Percentiles rank a stretch among this genome's conserved stretches.
Evolutionary conservation across 169 alveolate genomes (phyloP).

Genomic region (Plasmodium blacklocki): DNA sequence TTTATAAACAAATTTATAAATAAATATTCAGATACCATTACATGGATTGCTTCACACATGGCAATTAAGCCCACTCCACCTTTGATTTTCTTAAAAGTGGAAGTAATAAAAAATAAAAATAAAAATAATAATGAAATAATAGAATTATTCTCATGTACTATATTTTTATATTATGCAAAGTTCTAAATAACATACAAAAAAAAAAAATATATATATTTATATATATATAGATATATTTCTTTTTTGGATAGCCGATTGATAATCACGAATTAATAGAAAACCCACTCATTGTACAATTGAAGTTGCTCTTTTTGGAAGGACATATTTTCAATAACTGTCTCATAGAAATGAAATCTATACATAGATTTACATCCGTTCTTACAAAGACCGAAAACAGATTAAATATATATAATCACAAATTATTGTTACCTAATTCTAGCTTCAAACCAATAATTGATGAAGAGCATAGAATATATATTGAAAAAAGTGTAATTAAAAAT

Average conservation of each 20-base stretch:
- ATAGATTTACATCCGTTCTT: conserved; percentile 23
- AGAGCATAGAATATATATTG: conserved; percentile 13
- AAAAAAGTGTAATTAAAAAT: conserved; percentile 16
- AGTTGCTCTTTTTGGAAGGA: conserved; percentile 10
- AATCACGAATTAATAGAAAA: conserved; percentile 30
- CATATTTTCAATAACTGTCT: conserved; percentile 32
- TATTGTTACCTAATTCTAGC: conserved; percentile 32
- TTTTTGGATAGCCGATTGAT: conserved; percentile 12
- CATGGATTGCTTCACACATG: conserved; percentile 49
- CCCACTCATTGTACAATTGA: conserved; percentile 12
- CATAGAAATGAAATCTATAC: conserved; percentile 36
- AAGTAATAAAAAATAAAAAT: conserved; percentile 18
- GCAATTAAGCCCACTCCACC: conserved; percentile 18
- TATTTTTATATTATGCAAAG: no score
- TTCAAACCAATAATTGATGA: conserved; percentile 34
- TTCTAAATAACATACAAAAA: no score
- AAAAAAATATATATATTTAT: background rate
- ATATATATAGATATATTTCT: background rate
- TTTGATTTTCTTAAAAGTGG: conserved; percentile 16
- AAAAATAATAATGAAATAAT: background rate
- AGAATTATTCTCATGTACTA: no score
- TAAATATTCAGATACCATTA: conserved; percentile 8
- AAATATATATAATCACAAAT: conserved; percentile 8
- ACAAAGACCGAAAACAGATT: conserved; percentile 33
- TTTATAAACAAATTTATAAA: conserved; percentile 27